Evolutionary conservation across 305 asterid species (phyloP), one percentile per base, ranked within the genome.

Genomic region (Salvia sclarea): DNA sequence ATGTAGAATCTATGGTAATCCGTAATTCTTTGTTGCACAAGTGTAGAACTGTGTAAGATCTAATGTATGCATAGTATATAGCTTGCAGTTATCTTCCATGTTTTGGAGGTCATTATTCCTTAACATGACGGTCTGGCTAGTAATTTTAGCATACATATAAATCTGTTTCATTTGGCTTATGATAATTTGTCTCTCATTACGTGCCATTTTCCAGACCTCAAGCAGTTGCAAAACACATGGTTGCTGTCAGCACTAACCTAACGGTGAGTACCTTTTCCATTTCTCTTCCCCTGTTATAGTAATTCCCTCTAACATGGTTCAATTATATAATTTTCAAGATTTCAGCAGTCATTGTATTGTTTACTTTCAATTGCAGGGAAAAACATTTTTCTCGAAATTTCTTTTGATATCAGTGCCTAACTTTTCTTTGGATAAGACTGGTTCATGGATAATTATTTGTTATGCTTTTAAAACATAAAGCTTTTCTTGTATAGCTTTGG

Each of bases 181-280:
- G 22, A 14, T 62, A 20, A 41, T 61, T 37, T 16, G 21, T 72
- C 53, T 59, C 73, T 70, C 69, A 67, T 59, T 61, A 17, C 10
- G 47, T 66, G n/a, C 68, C 62, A 41, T 49, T 77, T 72, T 72
- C 40, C 76, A 91, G 99, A 81, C 94, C 96, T 28, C 78, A 84
- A 81, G 99, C 99, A 17, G 99, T 94, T 61, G 84, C 99, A 13
- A 94, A 91, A 85, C 99, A 94, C 83, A 94, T 94, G 99, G 97
- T 94, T 69, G 98, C 98, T 74, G 96, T 94, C 79, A 94, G 99
- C 81, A 94, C 99, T 75, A 94, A 94, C 80, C 88, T 94, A 74
- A 78, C 79, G 76, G 99, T 94, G 75, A 55, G 76, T 50, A 57
- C 79, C 78, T 71, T 68, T 57, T 18, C 58, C 63, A 61, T 74